A percentile compares a stretch with the other conserved stretches of the same genome.
phyloP scores from a whole-genome alignment of 441 rosid genomes.

The Dalechampia spathulata region DNA sequence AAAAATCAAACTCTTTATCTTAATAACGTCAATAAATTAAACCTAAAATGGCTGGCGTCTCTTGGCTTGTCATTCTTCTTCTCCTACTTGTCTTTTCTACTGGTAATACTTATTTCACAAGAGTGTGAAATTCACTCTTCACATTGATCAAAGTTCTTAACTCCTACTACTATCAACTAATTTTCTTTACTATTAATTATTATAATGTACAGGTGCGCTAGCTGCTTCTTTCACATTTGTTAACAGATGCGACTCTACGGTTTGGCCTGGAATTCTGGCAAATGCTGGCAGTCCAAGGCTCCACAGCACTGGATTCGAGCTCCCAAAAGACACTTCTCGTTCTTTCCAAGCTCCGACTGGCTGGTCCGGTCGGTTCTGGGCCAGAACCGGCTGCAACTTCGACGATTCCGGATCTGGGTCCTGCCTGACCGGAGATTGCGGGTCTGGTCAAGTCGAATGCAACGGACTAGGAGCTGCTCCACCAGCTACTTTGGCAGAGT shows the following conservation, averaged over 20 bases:
- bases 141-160: neutral
- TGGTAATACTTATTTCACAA: constrained; percentile 24
- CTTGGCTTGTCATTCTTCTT: constrained; percentile 17
- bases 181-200: neutral
- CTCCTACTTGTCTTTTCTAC: constrained; percentile 32
- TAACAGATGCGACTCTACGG: constrained; percentile 78
- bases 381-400: constrained; percentile 56
- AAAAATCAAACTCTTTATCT: neutral
- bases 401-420: constrained; percentile 54
- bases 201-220: constrained; percentile 19
- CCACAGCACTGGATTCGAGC: constrained; percentile 71
- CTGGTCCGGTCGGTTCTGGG: constrained; percentile 99
- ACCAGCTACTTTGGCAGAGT: constrained; percentile 84
- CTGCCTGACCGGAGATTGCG: constrained; percentile 83
- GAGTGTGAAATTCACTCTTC: too few species aligned
- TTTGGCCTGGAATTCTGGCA: constrained; percentile 87
- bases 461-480: constrained; percentile 69
- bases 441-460: constrained; percentile 68
- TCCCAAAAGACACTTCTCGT: constrained; percentile 45
- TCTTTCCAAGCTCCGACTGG: constrained; percentile 60
- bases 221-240: constrained; percentile 53
- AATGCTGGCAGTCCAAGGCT: constrained; percentile 76
- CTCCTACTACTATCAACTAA: neutral
- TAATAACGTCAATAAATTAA: neutral
- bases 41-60: constrained; percentile 30